Evolutionary conservation across 202 grass and related monocot species (phyloP).

Genomic region (Bolboschoenoplectus hybrid): DNA sequence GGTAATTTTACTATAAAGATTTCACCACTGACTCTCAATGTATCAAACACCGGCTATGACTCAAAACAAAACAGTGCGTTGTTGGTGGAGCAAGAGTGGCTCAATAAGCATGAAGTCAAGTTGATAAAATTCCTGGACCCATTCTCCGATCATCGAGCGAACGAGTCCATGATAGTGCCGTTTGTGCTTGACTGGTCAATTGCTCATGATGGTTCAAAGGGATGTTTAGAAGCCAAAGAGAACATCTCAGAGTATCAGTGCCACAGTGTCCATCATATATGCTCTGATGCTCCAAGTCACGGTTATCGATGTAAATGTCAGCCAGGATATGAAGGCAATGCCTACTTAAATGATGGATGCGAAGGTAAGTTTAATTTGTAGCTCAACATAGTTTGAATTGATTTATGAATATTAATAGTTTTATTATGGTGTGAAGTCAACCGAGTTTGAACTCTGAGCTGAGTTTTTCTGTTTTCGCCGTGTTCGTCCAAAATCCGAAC

Average conservation of each 20-base stretch:
- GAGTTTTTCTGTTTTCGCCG: too few relatives aligned
- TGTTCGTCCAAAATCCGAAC: too few relatives aligned
- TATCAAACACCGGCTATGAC: not conserved
- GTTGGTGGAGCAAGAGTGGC: slow-evolving; percentile 32
- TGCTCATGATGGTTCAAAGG: not conserved
- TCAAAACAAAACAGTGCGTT: slow-evolving; percentile 4
- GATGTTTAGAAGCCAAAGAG: slow-evolving; percentile 12
- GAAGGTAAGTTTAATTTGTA: slow-evolving; percentile 35
- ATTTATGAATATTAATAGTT: too few relatives aligned
- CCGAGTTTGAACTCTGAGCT: too few relatives aligned
- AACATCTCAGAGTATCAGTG: slow-evolving; percentile 4
- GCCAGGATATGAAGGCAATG: slow-evolving; percentile 50
- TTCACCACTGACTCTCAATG: slow-evolving; percentile 6
- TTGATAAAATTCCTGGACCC: slow-evolving; percentile 8
- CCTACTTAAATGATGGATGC: slow-evolving; percentile 46
- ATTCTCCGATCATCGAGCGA: slow-evolving; percentile 3
- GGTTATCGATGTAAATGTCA: slow-evolving; percentile 46
- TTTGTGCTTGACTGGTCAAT: slow-evolving; percentile 28
- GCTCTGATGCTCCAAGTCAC: not conserved
- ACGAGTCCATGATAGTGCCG: not conserved
- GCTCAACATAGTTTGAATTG: not conserved
- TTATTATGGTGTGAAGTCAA: too few relatives aligned
- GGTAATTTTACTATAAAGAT: not conserved
- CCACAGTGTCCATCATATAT: slow-evolving; percentile 21
- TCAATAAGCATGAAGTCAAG: not conserved